Conservation (phyloP, 345 rosid species). For the Abelmoschus esculentus region DNA sequence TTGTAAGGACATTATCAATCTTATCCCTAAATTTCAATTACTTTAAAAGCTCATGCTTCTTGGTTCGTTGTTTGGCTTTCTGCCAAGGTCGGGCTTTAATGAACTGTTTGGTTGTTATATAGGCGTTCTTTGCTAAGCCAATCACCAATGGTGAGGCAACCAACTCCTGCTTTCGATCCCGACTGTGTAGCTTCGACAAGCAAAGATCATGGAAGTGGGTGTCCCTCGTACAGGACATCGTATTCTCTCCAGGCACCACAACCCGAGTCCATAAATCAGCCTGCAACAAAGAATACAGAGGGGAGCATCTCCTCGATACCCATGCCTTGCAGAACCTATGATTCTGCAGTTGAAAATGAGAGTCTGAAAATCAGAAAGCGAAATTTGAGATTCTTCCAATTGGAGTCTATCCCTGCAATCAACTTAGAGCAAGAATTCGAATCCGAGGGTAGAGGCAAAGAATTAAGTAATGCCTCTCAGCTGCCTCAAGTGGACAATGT, state of each 20-base stretch:
- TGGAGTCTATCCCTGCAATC: conserved; percentile 34
- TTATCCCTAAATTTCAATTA: background rate
- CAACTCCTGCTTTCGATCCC: conserved; percentile 31
- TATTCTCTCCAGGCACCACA: conserved; percentile 34
- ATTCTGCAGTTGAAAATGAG: conserved; percentile 20
- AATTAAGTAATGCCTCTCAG: conserved; percentile 15
- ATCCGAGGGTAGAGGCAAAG: conserved; percentile 18
- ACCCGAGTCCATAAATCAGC: conserved; percentile 17
- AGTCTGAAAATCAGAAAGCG: conserved; percentile 42
- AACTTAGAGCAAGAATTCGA: conserved; percentile 50
- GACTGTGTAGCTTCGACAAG: conserved; percentile 24
- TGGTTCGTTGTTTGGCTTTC: background rate
- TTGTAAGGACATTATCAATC: background rate
- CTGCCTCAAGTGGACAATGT: conserved; percentile 14
- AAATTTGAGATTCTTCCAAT: conserved; percentile 35
- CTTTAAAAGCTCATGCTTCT: background rate
- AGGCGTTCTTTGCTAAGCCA: conserved; percentile 95
- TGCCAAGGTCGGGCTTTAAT: background rate
- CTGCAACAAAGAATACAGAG: conserved; percentile 17
- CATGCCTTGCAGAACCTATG: conserved; percentile 15
- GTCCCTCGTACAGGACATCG: conserved; percentile 33
- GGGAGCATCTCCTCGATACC: conserved; percentile 22
- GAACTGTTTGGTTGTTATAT: conserved; percentile 15
- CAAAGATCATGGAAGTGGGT: conserved; percentile 28
- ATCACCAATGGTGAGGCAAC: conserved; percentile 52